A percentile compares a stretch with the other conserved stretches of the same genome.
phyloP scores from a whole-genome alignment of 2,329 filamentous ascomycete genomes.

The Lecanosticta acicola region DNA sequence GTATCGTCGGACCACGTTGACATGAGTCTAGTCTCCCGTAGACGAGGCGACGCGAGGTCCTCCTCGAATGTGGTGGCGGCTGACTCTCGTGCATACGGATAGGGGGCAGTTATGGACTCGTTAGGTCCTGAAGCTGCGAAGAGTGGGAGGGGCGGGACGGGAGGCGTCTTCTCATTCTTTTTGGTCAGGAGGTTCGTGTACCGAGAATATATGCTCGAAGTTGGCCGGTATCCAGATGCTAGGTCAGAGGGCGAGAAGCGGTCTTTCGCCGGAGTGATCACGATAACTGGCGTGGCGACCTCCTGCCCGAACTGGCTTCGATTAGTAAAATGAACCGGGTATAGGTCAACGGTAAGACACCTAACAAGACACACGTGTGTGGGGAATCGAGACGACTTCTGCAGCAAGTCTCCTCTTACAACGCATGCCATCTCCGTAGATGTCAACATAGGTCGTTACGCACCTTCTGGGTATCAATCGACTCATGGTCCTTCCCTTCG shows the following conservation, averaged over 20 bases:
- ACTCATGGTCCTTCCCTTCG: no score
- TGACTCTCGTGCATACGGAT: slow-evolving; percentile 29
- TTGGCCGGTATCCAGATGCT: slow-evolving; percentile 32
- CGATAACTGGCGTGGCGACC: slow-evolving; percentile 44
- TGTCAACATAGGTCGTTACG: not conserved
- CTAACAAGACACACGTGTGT: no score
- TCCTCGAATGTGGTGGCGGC: slow-evolving; percentile 38
- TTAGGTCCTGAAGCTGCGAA: slow-evolving; percentile 15
- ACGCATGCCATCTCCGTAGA: not conserved
- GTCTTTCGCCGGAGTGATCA: slow-evolving; percentile 50
- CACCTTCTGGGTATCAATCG: no score
- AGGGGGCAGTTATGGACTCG: slow-evolving; percentile 5
- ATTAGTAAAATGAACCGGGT: not conserved
- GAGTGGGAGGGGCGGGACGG: slow-evolving; percentile 55
- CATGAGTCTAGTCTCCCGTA: not conserved
- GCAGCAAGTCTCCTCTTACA: no score
- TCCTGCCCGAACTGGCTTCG: slow-evolving; percentile 9
- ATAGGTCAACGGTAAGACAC: no score
- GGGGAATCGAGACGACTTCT: no score
- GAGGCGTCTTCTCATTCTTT: slow-evolving; percentile 43
- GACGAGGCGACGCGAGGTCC: slow-evolving; percentile 35
- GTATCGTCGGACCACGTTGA: not conserved
- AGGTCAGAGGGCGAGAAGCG: slow-evolving; percentile 52
- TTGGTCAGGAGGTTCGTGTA: slow-evolving; percentile 35
- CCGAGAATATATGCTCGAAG: slow-evolving; percentile 60